phyloP scores from a whole-genome alignment of 2,329 filamentous ascomycete genomes.

The Cercospora sp. region DNA sequence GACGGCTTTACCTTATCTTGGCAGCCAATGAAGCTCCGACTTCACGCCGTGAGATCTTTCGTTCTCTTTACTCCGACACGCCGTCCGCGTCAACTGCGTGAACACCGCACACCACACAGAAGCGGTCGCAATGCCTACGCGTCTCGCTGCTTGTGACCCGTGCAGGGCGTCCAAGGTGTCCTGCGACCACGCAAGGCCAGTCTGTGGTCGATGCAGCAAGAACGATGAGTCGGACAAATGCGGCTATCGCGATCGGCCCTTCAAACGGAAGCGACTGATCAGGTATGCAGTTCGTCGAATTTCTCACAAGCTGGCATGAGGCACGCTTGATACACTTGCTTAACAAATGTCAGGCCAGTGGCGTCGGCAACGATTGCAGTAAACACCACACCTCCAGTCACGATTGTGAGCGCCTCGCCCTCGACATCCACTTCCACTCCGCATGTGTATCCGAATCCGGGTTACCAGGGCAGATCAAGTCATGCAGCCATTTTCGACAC shows the following conservation, averaged over 20 bases:
- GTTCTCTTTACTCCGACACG: neutral
- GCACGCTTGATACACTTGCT: neutral
- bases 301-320: neutral
- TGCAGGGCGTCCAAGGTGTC: conserved; percentile 35
- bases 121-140: conserved; percentile 12
- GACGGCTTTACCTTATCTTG: neutral
- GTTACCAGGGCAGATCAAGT: conserved; percentile 38
- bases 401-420: conserved; percentile 13
- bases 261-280: conserved; percentile 28
- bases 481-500: conserved; percentile 39
- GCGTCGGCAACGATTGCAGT: conserved; percentile 6
- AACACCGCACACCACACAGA: neutral
- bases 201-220: conserved; percentile 33
- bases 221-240: conserved; percentile 27
- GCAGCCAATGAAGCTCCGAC: neutral
- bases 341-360: neutral
- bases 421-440: conserved; percentile 14
- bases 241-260: conserved; percentile 34
- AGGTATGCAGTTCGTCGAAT: neutral
- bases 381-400: conserved; percentile 11
- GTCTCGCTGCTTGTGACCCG: conserved; percentile 35
- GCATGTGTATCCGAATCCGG: conserved; percentile 39
- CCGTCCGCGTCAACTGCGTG: neutral
- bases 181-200: conserved; percentile 34
- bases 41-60: neutral